Conservation (phyloP, 83 land plant genomes). For the Diphasiastrum complanatum region DNA sequence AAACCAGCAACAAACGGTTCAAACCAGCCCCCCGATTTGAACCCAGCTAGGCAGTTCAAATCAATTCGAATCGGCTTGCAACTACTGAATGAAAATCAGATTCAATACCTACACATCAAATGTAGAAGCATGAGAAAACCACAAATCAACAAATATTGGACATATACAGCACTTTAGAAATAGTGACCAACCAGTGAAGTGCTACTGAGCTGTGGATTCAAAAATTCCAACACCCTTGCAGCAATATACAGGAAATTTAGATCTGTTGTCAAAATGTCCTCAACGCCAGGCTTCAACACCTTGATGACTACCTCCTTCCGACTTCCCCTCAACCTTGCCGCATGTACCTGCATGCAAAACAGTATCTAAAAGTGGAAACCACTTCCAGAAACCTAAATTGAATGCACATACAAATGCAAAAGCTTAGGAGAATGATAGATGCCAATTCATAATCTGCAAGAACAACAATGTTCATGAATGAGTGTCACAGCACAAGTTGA, state of each 20-base stretch:
- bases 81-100: no score
- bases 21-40: no score
- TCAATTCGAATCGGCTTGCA: no score
- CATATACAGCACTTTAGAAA: no score
- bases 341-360: slow-evolving; percentile 65
- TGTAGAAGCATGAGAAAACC: no score
- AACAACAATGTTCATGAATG: no score
- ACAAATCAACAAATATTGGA: no score
- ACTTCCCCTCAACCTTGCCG: slow-evolving; percentile 70
- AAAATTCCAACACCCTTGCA: slow-evolving; percentile 82
- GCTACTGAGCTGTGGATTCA: slow-evolving; percentile 82
- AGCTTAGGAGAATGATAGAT: background rate
- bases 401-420: background rate
- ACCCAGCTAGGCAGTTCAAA: no score
- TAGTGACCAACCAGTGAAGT: slow-evolving; percentile 64
- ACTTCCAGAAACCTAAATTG: background rate
- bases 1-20: no score
- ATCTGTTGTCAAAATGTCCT: slow-evolving; percentile 81
- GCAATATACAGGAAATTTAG: slow-evolving; percentile 84
- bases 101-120: no score
- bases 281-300: slow-evolving; percentile 97
- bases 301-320: slow-evolving; percentile 86
- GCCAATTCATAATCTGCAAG: no score
- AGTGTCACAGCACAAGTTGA: no score
- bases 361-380: background rate